Conservation (phyloP, 345 rosid genomes). For the Linum tenue region DNA sequence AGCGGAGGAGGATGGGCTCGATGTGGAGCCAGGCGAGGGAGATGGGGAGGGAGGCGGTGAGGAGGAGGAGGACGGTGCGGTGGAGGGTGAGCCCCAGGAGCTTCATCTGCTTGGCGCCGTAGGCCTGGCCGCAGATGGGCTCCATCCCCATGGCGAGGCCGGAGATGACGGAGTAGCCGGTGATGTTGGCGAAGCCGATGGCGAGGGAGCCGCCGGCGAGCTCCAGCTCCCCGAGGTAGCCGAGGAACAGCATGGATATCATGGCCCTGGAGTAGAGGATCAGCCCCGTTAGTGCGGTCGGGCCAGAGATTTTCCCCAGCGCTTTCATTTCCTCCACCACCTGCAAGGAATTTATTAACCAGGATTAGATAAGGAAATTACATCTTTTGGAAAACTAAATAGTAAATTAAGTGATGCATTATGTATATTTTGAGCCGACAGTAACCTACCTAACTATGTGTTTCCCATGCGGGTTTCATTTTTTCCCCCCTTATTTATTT, state of each 20-base stretch:
- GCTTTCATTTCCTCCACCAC: slow-evolving; percentile 72
- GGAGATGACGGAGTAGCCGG: slow-evolving; percentile 94
- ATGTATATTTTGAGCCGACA: too few species aligned
- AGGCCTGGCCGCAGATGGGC: slow-evolving; percentile 96
- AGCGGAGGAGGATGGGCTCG: slow-evolving; percentile 60
- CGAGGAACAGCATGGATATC: slow-evolving; percentile 98
- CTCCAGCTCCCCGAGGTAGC: slow-evolving; percentile 91
- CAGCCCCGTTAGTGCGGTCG: slow-evolving; percentile 71
- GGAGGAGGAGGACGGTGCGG: slow-evolving; percentile 86
- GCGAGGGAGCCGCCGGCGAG: slow-evolving; percentile 95
- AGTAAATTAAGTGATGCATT: too few species aligned
- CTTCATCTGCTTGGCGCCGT: slow-evolving; percentile 86
- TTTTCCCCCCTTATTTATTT: too few species aligned
- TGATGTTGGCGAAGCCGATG: slow-evolving; percentile 90
- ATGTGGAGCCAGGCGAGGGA: slow-evolving; percentile 77
- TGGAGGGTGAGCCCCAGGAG: slow-evolving; percentile 87
- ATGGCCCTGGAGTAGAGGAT: slow-evolving; percentile 80
- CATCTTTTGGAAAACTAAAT: not conserved
- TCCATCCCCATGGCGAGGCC: slow-evolving; percentile 99
- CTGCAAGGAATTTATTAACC: slow-evolving; percentile 28
- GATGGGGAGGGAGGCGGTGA: slow-evolving; percentile 71
- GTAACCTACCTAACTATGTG: too few species aligned
- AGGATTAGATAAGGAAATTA: not conserved
- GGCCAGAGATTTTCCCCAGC: slow-evolving; percentile 83
- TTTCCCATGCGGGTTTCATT: too few species aligned